Conservation (phyloP, 2,329 filamentous ascomycete genomes). For the Aspergillus ibericus region DNA sequence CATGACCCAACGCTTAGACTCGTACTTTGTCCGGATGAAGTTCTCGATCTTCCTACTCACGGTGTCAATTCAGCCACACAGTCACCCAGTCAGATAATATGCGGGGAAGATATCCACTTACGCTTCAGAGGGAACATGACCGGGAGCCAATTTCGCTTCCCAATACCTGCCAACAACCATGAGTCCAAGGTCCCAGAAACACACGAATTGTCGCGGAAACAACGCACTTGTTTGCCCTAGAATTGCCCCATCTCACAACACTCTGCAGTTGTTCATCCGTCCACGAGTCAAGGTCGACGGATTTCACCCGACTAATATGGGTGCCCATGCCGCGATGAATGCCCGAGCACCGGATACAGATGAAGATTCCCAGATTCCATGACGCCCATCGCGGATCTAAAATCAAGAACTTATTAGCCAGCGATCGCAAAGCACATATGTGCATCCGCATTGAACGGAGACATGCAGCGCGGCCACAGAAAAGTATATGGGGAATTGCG, state of each 20-base stretch:
- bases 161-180: conserved; percentile 61
- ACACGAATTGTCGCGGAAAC: conserved; percentile 4
- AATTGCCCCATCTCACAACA: conserved; percentile 92
- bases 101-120: conserved; percentile 35
- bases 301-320: conserved; percentile 97
- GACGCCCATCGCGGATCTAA: conserved; percentile 98
- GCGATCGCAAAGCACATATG: neutral
- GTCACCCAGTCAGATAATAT: neutral
- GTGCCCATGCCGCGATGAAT: conserved; percentile 99
- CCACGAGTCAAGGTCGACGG: conserved; percentile 96
- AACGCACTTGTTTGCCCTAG: conserved; percentile 83
- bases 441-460: neutral
- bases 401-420: conserved; percentile 18
- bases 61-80: conserved; percentile 12
- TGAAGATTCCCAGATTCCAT: conserved; percentile 96
- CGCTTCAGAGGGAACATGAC: conserved; percentile 90
- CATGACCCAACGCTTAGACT: conserved; percentile 99
- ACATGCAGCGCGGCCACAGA: neutral
- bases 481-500: conserved; percentile 6
- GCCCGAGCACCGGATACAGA: conserved; percentile 97
- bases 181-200: conserved; percentile 6
- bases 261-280: conserved; percentile 97
- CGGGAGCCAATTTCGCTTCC: conserved; percentile 89
- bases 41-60: conserved; percentile 84
- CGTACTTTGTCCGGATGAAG: conserved; percentile 98